Evolutionary conservation across 306 rosid species (phyloP).

Genomic region (Gillenia trifoliata): DNA sequence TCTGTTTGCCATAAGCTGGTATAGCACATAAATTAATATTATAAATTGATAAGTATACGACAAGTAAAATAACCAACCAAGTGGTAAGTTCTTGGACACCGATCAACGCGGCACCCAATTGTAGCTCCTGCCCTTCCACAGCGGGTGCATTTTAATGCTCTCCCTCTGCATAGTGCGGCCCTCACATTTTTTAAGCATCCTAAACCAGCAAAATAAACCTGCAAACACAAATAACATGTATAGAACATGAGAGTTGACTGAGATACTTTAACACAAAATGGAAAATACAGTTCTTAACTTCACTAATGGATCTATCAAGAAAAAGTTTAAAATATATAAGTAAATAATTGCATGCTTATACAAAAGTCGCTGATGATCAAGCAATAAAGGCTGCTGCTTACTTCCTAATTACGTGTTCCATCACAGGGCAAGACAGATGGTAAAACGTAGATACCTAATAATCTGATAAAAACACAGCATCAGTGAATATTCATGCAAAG

Average conservation of each 20-base stretch:
- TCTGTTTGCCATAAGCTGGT: not conserved
- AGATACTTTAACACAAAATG: not conserved
- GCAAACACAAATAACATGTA: slow-evolving; percentile 33
- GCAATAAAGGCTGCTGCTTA: slow-evolving; percentile 14
- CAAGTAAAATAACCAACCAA: slow-evolving; percentile 55
- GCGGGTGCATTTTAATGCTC: slow-evolving; percentile 91
- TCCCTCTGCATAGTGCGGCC: slow-evolving; percentile 96
- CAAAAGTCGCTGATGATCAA: not conserved
- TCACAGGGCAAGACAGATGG: slow-evolving; percentile 14
- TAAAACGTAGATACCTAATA: slow-evolving; percentile 16
- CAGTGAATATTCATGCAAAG: slow-evolving; percentile 4
- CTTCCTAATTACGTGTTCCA: slow-evolving; percentile 19
- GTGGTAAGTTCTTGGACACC: slow-evolving; percentile 94
- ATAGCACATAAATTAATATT: slow-evolving; percentile 16
- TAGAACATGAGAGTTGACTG: not conserved
- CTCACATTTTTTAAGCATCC: slow-evolving; percentile 94
- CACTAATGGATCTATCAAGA: not conserved
- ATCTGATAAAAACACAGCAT: slow-evolving; percentile 12
- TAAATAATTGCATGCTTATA: not conserved
- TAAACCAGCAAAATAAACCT: slow-evolving; percentile 99
- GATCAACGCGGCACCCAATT: slow-evolving; percentile 96
- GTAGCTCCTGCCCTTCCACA: slow-evolving; percentile 98
- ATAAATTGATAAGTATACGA: slow-evolving; percentile 9
- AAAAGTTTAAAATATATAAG: not conserved
- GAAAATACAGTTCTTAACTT: not conserved